These are phyloP conservation scores for Neurospora sp. DNA, from an alignment of 495 filamentous ascomycete species.

Conservation along the genomic window DNA sequence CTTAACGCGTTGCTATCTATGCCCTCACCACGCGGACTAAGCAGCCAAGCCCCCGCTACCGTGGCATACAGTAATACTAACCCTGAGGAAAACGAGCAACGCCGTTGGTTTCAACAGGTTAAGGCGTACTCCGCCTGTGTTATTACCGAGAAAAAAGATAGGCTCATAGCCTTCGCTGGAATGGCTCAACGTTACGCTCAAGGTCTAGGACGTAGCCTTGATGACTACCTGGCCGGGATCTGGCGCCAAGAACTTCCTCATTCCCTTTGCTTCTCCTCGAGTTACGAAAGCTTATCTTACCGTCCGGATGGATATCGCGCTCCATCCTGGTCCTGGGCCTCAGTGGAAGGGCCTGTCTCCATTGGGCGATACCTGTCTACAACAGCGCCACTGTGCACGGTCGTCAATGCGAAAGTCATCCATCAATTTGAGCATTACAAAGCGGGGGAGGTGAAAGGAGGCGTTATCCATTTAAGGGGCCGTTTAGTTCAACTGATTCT, in stretches of 20 bases:
- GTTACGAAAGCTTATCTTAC: not conserved
- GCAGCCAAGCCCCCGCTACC: not conserved
- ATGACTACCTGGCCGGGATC: not conserved
- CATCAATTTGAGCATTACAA: not conserved
- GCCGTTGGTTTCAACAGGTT: not conserved
- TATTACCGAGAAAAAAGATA: not conserved
- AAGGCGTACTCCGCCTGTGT: not conserved
- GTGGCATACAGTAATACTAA: not conserved
- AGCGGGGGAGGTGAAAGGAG: not conserved
- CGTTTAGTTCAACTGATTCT: not conserved
- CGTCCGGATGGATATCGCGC: not conserved
- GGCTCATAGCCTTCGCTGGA: not conserved
- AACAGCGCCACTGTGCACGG: not conserved
- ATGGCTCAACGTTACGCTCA: not conserved
- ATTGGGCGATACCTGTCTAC: too few species aligned
- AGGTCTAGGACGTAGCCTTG: not conserved
- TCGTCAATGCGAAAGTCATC: not conserved
- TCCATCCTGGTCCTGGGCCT: not conserved
- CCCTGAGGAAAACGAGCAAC: not conserved
- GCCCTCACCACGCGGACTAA: not conserved
- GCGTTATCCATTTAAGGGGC: not conserved
- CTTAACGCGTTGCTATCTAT: too few species aligned
- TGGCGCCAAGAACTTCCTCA: not conserved
- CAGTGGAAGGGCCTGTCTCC: not conserved
- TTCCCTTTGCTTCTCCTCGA: not conserved